phyloP scores from a whole-genome alignment of 192 early-diverging fungal genomes.

The Geranomyces variabilis region DNA sequence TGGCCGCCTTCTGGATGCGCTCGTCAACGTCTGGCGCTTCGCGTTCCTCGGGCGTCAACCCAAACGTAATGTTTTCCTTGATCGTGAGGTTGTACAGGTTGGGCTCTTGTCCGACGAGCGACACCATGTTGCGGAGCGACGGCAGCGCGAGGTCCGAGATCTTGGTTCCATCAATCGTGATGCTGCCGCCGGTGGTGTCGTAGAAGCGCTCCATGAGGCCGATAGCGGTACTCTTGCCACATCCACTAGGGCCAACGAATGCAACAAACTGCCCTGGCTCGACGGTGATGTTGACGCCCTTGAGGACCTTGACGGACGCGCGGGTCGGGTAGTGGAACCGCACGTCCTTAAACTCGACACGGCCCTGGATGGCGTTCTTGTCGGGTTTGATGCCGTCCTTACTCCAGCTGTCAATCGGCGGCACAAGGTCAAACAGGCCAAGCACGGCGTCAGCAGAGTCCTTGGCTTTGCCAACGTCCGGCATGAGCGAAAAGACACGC shows the following conservation, averaged over 20 bases:
- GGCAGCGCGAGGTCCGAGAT: constrained; percentile 65
- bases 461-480: constrained; percentile 55
- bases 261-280: constrained; percentile 77
- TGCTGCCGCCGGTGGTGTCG: constrained; percentile 65
- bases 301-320: constrained; percentile 57
- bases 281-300: constrained; percentile 58
- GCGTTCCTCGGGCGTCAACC: constrained; percentile 6
- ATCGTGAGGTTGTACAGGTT: constrained; percentile 86
- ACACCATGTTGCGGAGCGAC: constrained; percentile 74
- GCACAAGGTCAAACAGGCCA: constrained; percentile 41
- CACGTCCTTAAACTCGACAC: constrained; percentile 50
- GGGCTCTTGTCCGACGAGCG: constrained; percentile 94
- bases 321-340: constrained; percentile 59
- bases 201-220: constrained; percentile 75
- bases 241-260: constrained; percentile 82
- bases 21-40: constrained; percentile 36
- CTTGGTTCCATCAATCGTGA: constrained; percentile 61
- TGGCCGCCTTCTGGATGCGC: constrained; percentile 70
- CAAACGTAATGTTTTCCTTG: constrained; percentile 84
- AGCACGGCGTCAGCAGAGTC: constrained; percentile 48
- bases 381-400: constrained; percentile 41
- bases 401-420: constrained; percentile 59
- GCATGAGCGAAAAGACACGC: constrained; percentile 47
- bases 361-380: constrained; percentile 34
- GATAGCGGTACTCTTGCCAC: constrained; percentile 71